Evolutionary conservation across 805 yeast species (phyloP), one percentile per base, ranked within the genome.

Genomic region (Candida vaughaniae): DNA sequence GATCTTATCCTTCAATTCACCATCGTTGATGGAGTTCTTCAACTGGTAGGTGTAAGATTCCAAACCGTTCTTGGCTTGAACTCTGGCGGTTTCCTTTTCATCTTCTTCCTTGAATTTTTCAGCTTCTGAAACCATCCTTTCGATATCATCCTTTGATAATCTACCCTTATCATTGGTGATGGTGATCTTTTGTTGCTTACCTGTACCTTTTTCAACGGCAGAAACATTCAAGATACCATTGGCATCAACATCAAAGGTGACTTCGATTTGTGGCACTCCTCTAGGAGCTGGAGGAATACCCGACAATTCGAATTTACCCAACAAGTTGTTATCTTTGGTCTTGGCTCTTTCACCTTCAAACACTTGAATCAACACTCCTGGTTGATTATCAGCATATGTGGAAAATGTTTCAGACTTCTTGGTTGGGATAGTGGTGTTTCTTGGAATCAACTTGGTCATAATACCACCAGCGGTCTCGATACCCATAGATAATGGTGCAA

Each of bases 391-490:
- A 48, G 87, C 95, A 44, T 95, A 95, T 35, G 97, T 90, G 4
- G 96, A 87, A 75, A 90, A 90, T 46, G 85, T 86, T 73, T 90
- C 96, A 15, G 95, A 85, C 71, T 89, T 90, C 73, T 85, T 85
- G 43, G 96, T 87, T 66, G 97, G 97, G 50, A 89, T 90, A 46
- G 95, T 87, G 38, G 96, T 85, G 73, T 89, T 89, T 77, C 96
- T 85, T 70, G 85, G 85, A 64, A 89, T 89, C 66, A 89, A 78
- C 59, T 90, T 86, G 51, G 96, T 89, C 97, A 89, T 89, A 49
- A 89, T 95, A 69, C 96, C 96, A 64, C 97, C 96, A 38, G 95
- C 84, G 52, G 96, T 90, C 73, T 89, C 96, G 62, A 89, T 90
- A 76, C 97, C 97, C 48, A 89, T 67, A 38, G 97, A 89, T 61